Percentiles rank a stretch among this genome's conserved stretches.
These are phyloP conservation scores for Aspergillus ochraceus DNA, from an alignment of 2,329 filamentous ascomycete genomes.

Conservation along the genomic window DNA sequence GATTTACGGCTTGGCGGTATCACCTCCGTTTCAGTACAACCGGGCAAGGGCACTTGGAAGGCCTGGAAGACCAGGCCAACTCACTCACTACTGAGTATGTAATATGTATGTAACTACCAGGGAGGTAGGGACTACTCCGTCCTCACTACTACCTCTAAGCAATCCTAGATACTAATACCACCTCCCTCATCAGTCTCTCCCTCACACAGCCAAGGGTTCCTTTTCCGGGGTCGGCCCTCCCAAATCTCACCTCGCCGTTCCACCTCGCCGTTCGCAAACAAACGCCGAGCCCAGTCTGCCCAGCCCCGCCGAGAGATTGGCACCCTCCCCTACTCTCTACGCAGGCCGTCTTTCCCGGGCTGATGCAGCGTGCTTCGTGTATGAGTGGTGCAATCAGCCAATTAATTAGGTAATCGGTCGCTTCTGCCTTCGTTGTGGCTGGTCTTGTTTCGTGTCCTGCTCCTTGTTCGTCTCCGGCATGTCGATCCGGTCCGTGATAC, in stretches of 20 bases:
- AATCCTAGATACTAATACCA: too few relatives aligned
- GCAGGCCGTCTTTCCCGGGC: background rate
- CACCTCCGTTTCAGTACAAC: conserved; percentile 1
- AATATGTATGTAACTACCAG: too few relatives aligned
- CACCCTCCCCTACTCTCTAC: conserved; percentile 1
- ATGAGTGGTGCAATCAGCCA: background rate
- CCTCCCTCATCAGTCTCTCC: too few relatives aligned
- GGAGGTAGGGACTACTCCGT: too few relatives aligned
- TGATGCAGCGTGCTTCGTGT: background rate
- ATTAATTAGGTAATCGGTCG: conserved; percentile 6
- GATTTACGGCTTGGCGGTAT: conserved; percentile 20
- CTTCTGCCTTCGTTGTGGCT: background rate
- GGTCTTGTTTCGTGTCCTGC: background rate
- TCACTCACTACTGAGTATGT: too few relatives aligned
- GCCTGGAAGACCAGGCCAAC: too few relatives aligned
- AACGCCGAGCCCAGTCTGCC: conserved; percentile 15
- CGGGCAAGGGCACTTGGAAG: too few relatives aligned
- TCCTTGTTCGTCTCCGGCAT: background rate
- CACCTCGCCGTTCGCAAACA: background rate
- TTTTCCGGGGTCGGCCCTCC: too few relatives aligned
- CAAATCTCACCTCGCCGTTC: too few relatives aligned
- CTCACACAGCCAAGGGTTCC: too few relatives aligned
- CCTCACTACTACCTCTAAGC: too few relatives aligned
- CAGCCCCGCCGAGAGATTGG: conserved; percentile 19
- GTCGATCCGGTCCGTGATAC: background rate